A percentile compares a stretch with the other conserved stretches of the same genome.
Conservation (phyloP, 306 rosid genomes). For the Vigna unguiculata region DNA sequence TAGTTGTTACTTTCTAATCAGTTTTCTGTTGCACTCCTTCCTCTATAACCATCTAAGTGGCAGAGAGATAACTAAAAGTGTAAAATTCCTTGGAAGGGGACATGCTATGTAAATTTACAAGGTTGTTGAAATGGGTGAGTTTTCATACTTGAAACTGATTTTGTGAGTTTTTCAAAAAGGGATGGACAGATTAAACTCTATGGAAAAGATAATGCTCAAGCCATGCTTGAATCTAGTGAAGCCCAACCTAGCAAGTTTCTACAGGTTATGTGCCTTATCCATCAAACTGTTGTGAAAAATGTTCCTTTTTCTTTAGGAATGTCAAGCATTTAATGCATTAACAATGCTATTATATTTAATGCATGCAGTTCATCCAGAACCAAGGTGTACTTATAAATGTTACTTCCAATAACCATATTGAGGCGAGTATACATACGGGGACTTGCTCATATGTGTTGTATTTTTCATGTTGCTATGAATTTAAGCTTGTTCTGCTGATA, state of each 20-base stretch:
- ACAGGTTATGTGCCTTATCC: slow-evolving; percentile 54
- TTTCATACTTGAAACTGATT: slow-evolving; percentile 35
- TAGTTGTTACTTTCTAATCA: slow-evolving; percentile 6
- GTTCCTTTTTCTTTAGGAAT: slow-evolving; percentile 9
- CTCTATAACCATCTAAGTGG: neutral
- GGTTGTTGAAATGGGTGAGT: slow-evolving; percentile 12
- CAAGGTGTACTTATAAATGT: slow-evolving; percentile 77
- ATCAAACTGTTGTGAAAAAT: slow-evolving; percentile 8
- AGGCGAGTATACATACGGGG: slow-evolving; percentile 59
- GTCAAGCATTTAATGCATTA: neutral
- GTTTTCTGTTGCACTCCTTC: neutral
- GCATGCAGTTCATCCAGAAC: slow-evolving; percentile 76
- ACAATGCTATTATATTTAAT: slow-evolving; percentile 37
- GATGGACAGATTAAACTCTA: slow-evolving; percentile 85
- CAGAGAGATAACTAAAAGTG: neutral
- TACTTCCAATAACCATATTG: slow-evolving; percentile 70
- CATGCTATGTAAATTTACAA: slow-evolving; percentile 20
- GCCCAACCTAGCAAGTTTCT: slow-evolving; percentile 79
- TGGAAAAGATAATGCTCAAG: slow-evolving; percentile 82
- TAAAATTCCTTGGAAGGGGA: neutral
- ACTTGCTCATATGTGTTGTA: slow-evolving; percentile 26
- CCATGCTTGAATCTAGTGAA: slow-evolving; percentile 75
- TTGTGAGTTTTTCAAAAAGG: slow-evolving; percentile 47
- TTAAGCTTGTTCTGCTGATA: neutral
- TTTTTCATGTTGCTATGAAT: neutral